phyloP scores from a whole-genome alignment of 2,329 filamentous ascomycete genomes.

The Grosmannia penicillata region DNA sequence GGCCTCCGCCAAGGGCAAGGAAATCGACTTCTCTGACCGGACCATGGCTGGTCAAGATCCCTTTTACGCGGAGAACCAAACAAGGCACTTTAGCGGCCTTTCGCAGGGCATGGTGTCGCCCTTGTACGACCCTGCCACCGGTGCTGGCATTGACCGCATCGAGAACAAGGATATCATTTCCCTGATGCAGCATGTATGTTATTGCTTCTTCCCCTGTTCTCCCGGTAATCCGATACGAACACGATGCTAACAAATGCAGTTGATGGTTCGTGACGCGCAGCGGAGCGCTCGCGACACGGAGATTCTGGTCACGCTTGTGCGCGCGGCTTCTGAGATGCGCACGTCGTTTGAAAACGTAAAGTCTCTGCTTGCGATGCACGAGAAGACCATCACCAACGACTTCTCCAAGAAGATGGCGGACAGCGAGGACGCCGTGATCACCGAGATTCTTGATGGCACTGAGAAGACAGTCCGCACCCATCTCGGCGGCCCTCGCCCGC shows the following conservation, averaged over 20 bases:
- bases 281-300: slow-evolving; percentile 93
- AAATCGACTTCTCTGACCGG: slow-evolving; percentile 34
- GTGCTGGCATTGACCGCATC: slow-evolving; percentile 77
- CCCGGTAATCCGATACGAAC: too few relatives aligned
- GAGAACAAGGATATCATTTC: slow-evolving; percentile 94
- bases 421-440: slow-evolving; percentile 79
- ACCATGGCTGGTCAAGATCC: slow-evolving; percentile 34
- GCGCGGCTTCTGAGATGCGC: slow-evolving; percentile 91
- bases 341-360: slow-evolving; percentile 94
- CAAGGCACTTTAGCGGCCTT: slow-evolving; percentile 67
- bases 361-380: slow-evolving; percentile 76
- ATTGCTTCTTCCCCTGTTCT: not conserved
- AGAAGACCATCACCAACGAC: slow-evolving; percentile 72
- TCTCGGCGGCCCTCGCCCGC: slow-evolving; percentile 73
- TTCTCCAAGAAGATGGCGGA: slow-evolving; percentile 61
- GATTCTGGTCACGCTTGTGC: slow-evolving; percentile 85
- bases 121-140: slow-evolving; percentile 79
- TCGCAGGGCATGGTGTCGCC: slow-evolving; percentile 85
- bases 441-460: slow-evolving; percentile 73
- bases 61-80: slow-evolving; percentile 45
- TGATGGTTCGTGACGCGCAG: slow-evolving; percentile 93
- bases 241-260: slow-evolving; percentile 23
- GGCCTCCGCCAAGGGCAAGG: slow-evolving; percentile 36
- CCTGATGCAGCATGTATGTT: slow-evolving; percentile 81
- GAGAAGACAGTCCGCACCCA: slow-evolving; percentile 72